phyloP scores from a whole-genome alignment of 805 yeast species.

The Maudiozyma serrabonitensis region DNA sequence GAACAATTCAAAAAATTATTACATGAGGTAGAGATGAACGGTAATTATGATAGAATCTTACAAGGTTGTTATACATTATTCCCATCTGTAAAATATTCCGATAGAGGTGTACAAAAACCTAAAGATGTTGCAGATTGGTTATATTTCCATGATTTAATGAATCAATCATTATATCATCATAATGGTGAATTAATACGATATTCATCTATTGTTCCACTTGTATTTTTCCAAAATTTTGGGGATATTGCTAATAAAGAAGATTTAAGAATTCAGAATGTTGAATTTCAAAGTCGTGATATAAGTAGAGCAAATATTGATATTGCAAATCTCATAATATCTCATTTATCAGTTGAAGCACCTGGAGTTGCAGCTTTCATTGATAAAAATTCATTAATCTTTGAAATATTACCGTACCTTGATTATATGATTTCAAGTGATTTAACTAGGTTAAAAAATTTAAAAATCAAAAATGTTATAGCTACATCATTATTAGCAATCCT shows the following conservation, averaged over 20 bases:
- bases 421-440: slow-evolving; percentile 22
- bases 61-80: slow-evolving; percentile 64
- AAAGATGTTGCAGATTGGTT: slow-evolving; percentile 65
- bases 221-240: slow-evolving; percentile 54
- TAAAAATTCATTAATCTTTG: slow-evolving; percentile 18
- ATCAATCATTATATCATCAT: slow-evolving; percentile 27
- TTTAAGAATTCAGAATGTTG: slow-evolving; percentile 24
- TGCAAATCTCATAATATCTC: slow-evolving; percentile 15
- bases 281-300: slow-evolving; percentile 25
- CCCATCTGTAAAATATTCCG: slow-evolving; percentile 53
- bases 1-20: slow-evolving; percentile 41
- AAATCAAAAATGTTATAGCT: slow-evolving; percentile 23
- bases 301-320: slow-evolving; percentile 25
- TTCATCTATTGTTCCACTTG: slow-evolving; percentile 46
- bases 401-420: slow-evolving; percentile 31
- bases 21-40: slow-evolving; percentile 37
- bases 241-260: slow-evolving; percentile 40
- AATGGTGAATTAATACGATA: slow-evolving; percentile 45
- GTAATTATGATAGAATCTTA: slow-evolving; percentile 52
- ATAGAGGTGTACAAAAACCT: slow-evolving; percentile 52
- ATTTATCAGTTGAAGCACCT: slow-evolving; percentile 10
- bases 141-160: slow-evolving; percentile 54
- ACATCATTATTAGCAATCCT: slow-evolving; percentile 33
- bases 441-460: slow-evolving; percentile 15
- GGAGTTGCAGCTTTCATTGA: slow-evolving; percentile 10